Percentiles rank a stretch among this genome's conserved stretches.
Conservation (phyloP, 2,329 filamentous ascomycete species). For the Akanthomyces muscarius region DNA sequence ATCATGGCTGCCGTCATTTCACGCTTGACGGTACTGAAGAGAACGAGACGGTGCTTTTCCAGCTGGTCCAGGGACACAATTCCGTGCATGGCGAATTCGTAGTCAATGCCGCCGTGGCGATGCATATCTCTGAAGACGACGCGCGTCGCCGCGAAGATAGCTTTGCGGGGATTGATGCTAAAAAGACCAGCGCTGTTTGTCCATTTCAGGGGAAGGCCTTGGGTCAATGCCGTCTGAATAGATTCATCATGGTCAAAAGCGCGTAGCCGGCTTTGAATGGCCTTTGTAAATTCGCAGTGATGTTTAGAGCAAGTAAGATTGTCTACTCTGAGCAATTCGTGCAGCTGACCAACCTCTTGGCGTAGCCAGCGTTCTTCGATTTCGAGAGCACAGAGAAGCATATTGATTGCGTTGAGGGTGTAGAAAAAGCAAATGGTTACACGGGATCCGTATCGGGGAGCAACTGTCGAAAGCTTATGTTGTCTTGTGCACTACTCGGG, state of each 20-base stretch:
- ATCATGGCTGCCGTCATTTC: conserved; percentile 17
- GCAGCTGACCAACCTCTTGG: conserved; percentile 25
- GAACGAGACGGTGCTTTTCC: conserved; percentile 29
- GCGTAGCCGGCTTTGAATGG: conserved; percentile 28
- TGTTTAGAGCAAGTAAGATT: conserved; percentile 20
- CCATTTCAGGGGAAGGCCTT: not conserved
- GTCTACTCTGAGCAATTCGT: conserved; percentile 24
- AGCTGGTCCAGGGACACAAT: conserved; percentile 31
- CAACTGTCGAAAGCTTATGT: not conserved
- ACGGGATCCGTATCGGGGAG: too few species aligned
- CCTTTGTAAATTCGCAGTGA: conserved; percentile 33
- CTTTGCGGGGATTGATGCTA: conserved; percentile 27
- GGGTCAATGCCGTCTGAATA: not conserved
- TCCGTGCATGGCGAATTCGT: conserved; percentile 27
- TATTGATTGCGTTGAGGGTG: conserved; percentile 16
- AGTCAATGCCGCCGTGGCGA: conserved; percentile 29
- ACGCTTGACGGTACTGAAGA: conserved; percentile 2
- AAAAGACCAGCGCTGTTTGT: not conserved
- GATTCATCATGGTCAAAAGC: conserved; percentile 29
- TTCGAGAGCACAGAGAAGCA: conserved; percentile 30
- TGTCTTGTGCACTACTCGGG: not conserved
- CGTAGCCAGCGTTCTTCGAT: conserved; percentile 34
- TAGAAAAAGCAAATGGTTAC: too few species aligned
- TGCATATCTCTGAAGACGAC: conserved; percentile 27
- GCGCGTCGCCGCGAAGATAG: conserved; percentile 24